Evolutionary conservation across 106 monocot genomes (phyloP).

Genomic region (Dactylorhiza incarnata): DNA sequence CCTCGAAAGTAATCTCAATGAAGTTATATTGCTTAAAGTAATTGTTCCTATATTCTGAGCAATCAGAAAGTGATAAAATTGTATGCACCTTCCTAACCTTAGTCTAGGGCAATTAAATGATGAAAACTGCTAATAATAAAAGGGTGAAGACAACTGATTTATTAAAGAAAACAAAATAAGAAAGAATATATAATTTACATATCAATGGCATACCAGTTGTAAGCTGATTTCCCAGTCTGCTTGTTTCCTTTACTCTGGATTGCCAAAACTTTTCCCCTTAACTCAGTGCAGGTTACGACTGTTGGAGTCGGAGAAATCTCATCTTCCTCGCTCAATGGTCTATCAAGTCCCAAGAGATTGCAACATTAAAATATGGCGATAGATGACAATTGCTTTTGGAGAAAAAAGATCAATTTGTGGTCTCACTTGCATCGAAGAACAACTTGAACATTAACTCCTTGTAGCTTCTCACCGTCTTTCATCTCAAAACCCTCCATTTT

Average conservation of each 20-base stretch:
- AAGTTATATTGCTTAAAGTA: too few species aligned
- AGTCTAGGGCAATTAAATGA: too few species aligned
- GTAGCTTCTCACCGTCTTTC: conserved; percentile 34
- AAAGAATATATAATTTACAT: too few species aligned
- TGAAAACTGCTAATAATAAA: too few species aligned
- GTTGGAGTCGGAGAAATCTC: conserved; percentile 12
- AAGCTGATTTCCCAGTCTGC: conserved; percentile 43
- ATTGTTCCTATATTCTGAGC: too few species aligned
- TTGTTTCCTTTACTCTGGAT: conserved; percentile 47
- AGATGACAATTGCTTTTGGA: not conserved
- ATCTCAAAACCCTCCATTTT: conserved; percentile 32
- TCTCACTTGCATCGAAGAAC: conserved; percentile 31
- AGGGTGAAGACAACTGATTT: too few species aligned
- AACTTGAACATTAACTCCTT: conserved; percentile 81
- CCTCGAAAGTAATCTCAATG: too few species aligned
- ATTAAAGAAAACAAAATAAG: too few species aligned
- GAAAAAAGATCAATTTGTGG: not conserved
- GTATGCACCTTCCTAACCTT: too few species aligned
- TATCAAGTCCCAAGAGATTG: conserved; percentile 1
- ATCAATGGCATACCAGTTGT: too few species aligned
- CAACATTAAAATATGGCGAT: not conserved
- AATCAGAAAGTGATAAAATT: too few species aligned
- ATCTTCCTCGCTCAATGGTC: conserved; percentile 48
- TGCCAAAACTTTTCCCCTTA: conserved; percentile 31
- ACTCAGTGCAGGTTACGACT: conserved; percentile 38